Evolutionary conservation across 805 yeast species (phyloP).

Genomic region (Candida andamanensis): DNA sequence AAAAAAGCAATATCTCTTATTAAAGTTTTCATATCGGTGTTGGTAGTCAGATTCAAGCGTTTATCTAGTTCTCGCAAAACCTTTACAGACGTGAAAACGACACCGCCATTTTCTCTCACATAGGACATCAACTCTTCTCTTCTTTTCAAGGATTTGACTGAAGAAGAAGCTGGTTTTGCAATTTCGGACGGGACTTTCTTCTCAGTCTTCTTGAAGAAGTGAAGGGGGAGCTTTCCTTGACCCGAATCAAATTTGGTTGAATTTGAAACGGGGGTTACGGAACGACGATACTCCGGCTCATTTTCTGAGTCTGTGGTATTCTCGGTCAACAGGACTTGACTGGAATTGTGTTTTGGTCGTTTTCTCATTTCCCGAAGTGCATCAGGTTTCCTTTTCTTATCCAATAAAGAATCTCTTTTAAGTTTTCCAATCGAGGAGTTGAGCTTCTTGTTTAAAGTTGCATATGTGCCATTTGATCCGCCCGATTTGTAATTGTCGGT

Average conservation of each 20-base stretch:
- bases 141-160: constrained; percentile 25
- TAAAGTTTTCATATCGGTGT: constrained; percentile 35
- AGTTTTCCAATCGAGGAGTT: constrained; percentile 20
- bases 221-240: neutral
- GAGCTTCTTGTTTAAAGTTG: constrained; percentile 11
- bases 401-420: constrained; percentile 17
- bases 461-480: neutral
- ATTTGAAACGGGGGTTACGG: neutral
- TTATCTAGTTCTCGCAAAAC: constrained; percentile 30
- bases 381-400: constrained; percentile 12
- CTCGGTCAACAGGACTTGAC: too few species aligned
- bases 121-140: constrained; percentile 24
- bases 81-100: constrained; percentile 26
- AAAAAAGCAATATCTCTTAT: constrained; percentile 32
- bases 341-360: too few species aligned
- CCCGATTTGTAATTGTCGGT: neutral
- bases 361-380: neutral
- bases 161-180: constrained; percentile 1
- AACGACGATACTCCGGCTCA: neutral
- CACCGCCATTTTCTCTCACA: constrained; percentile 35
- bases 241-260: neutral
- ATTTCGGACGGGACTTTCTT: neutral
- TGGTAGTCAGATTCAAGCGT: constrained; percentile 20
- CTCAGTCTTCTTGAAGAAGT: too few species aligned
- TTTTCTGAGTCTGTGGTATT: neutral